Evolutionary conservation across 2,329 filamentous ascomycete species (phyloP).

Genomic region (Niveomyces coronatus): DNA sequence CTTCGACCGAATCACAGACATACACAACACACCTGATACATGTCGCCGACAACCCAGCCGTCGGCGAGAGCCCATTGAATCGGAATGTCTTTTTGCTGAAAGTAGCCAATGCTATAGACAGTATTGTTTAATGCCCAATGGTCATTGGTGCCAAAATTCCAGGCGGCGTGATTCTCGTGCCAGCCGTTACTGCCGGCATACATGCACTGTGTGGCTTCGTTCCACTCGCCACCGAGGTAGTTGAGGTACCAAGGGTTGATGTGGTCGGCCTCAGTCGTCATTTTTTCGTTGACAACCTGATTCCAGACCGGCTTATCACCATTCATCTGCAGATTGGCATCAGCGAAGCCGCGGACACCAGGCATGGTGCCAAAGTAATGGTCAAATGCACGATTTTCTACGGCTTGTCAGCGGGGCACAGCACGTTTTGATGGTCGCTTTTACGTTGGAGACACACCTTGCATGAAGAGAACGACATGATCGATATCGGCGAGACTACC

Average conservation of each 20-base stretch:
- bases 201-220: slow-evolving; percentile 44
- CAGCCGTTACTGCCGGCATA: slow-evolving; percentile 41
- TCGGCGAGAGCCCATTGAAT: slow-evolving; percentile 45
- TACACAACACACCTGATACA: slow-evolving; percentile 31
- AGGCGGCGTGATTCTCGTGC: slow-evolving; percentile 38
- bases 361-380: slow-evolving; percentile 47
- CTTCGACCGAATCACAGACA: slow-evolving; percentile 29
- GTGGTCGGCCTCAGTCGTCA: slow-evolving; percentile 29
- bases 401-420: neutral
- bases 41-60: slow-evolving; percentile 43
- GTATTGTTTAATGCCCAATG: slow-evolving; percentile 45
- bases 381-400: slow-evolving; percentile 27
- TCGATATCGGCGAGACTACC: slow-evolving; percentile 31
- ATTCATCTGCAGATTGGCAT: slow-evolving; percentile 44
- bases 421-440: neutral
- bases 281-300: slow-evolving; percentile 30
- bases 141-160: slow-evolving; percentile 40
- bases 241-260: slow-evolving; percentile 46
- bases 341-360: slow-evolving; percentile 43
- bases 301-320: slow-evolving; percentile 34
- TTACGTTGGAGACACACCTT: slow-evolving; percentile 20
- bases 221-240: slow-evolving; percentile 39
- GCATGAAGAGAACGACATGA: slow-evolving; percentile 49
- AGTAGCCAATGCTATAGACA: slow-evolving; percentile 41
- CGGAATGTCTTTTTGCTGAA: slow-evolving; percentile 40